These are phyloP conservation scores for Sugiyamaella pinicola DNA, from an alignment of 1,139 yeast genomes.

Conservation along the genomic window DNA sequence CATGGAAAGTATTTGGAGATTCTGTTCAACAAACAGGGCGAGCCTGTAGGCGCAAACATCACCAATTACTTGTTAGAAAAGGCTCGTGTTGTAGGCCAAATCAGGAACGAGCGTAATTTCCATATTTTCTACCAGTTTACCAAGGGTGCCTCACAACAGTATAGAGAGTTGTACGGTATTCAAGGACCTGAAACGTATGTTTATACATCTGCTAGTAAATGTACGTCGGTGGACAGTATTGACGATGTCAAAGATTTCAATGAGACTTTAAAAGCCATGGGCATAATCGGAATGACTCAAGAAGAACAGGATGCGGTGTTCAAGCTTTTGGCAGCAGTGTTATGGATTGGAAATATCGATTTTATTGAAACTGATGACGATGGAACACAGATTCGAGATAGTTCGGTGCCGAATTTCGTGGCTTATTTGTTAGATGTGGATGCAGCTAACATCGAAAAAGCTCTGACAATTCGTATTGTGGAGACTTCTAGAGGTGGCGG, in stretches of 20 bases:
- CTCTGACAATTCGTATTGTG: constrained; percentile 77
- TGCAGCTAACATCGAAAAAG: constrained; percentile 62
- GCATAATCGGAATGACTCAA: constrained; percentile 76
- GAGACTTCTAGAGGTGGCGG: constrained; percentile 87
- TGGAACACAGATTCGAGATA: constrained; percentile 77
- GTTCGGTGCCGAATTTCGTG: constrained; percentile 87
- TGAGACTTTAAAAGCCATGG: constrained; percentile 86
- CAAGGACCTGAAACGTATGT: constrained; percentile 92
- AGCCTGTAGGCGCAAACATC: constrained; percentile 93
- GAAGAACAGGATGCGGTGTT: constrained; percentile 89
- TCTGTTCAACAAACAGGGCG: constrained; percentile 75
- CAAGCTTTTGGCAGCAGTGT: constrained; percentile 76
- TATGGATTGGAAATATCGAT: constrained; percentile 93
- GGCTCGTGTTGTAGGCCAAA: constrained; percentile 93
- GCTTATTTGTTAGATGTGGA: constrained; percentile 89
- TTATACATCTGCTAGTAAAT: constrained; percentile 84
- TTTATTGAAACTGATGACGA: constrained; percentile 79
- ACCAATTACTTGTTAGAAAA: constrained; percentile 93
- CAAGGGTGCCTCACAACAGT: constrained; percentile 82
- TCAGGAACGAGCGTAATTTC: constrained; percentile 88
- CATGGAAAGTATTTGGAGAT: constrained; percentile 97
- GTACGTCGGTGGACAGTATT: constrained; percentile 82
- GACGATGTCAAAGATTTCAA: constrained; percentile 78
- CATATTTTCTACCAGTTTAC: constrained; percentile 97
- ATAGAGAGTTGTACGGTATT: constrained; percentile 81